Evolutionary conservation across 768 basidiomycete species (phyloP).

Genomic region (Cyathus striatus): DNA sequence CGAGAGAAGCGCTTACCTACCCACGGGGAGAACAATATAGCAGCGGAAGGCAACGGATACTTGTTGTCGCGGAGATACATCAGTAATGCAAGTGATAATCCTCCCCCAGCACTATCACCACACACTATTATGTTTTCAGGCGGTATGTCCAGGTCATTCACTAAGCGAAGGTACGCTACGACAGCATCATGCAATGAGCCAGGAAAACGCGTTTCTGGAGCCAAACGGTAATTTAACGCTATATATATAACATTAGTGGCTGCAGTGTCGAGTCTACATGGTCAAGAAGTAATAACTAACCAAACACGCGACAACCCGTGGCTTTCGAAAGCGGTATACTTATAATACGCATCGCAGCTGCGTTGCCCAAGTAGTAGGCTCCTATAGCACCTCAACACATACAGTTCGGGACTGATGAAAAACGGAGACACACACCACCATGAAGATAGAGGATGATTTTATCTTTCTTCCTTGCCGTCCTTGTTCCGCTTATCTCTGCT

Average conservation of each 20-base stretch:
- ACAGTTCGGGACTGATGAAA: not conserved
- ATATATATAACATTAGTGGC: constrained; percentile 5
- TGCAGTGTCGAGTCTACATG: not conserved
- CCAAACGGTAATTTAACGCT: constrained; percentile 95
- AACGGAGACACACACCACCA: constrained; percentile 57
- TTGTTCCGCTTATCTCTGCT: constrained; percentile 14
- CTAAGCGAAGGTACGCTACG: constrained; percentile 78
- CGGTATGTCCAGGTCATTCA: constrained; percentile 85
- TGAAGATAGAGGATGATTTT: constrained; percentile 91
- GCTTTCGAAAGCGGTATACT: constrained; percentile 90
- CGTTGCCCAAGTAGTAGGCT: constrained; percentile 90
- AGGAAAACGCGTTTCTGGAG: constrained; percentile 93
- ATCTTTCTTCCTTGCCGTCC: constrained; percentile 45
- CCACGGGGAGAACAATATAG: constrained; percentile 92
- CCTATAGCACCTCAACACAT: constrained; percentile 35
- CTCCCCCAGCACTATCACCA: constrained; percentile 95
- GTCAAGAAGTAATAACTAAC: too few relatives aligned
- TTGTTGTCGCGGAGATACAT: constrained; percentile 94
- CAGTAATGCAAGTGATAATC: constrained; percentile 74
- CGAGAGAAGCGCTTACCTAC: constrained; percentile 86
- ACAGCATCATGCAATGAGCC: constrained; percentile 86
- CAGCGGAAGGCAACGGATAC: constrained; percentile 80
- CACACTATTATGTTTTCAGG: constrained; percentile 85
- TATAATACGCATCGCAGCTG: constrained; percentile 84
- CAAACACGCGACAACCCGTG: constrained; percentile 84